Base-by-base conservation (phyloP, 805 yeast species). In the Candida xiaguanensis region DNA sequence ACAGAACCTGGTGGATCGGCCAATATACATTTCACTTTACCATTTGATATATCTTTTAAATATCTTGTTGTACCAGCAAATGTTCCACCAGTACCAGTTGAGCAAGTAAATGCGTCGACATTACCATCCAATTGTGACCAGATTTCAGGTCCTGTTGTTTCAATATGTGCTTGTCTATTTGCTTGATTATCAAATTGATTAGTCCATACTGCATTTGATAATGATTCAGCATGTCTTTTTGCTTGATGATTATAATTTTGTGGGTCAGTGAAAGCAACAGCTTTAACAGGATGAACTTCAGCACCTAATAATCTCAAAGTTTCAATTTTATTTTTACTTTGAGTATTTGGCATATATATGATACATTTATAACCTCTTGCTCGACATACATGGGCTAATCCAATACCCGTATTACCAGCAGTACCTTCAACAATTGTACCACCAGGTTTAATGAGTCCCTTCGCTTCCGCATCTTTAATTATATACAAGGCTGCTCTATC, bases 1-100 rank as follows among this genome's bases (percentile, higher is more conserved):
- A 85, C 85, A 3, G 93, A 82, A 42, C 97, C 96, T 11, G 96
- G 96, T 16, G 97, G 96, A 61, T 90, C 97, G 1, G 97, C 95
- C 43, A 87, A 76, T 38, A 73, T 79, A 31, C 82, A 68, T 59
- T 80, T 75, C 34, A 80, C 78, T 13, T 64, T 57, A 14, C 86
- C 85, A 47, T 74, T 67, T 24, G 86, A 77, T 31, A 79, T 75
- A 4, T 75, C 75, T 63, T 89, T 85, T 50, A 90, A 71, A 59
- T 77, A 89, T 41, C 90, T 73, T 3, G 96, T 79, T 28, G 78
- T 73, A 35, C 97, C 97, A 2, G 96, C 87, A 61, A 85, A 79
- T 2, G 96, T 85, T 22, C 96, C 96, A 29, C 95, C 96, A 1
- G 96, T 87, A 29, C 96, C 96, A 8, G 95, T 84, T 11, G 95